Evolutionary conservation across 2,329 filamentous ascomycete genomes (phyloP).

Genomic region (Fusarium kyushuense): DNA sequence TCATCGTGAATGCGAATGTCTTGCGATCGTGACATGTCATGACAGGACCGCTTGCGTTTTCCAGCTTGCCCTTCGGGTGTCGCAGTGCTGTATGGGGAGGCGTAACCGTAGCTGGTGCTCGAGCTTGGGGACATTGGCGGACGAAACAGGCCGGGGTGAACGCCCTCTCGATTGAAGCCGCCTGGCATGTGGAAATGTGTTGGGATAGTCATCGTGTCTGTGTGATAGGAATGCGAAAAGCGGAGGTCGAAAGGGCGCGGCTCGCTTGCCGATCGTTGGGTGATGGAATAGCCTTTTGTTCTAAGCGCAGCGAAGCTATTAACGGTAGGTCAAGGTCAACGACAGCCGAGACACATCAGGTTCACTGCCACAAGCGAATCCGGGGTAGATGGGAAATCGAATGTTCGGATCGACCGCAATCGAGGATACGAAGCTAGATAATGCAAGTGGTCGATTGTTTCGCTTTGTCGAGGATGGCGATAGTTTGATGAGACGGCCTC

Average conservation of each 20-base stretch:
- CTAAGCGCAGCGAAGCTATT: conserved; percentile 25
- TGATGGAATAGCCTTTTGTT: conserved; percentile 17
- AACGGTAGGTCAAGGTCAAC: conserved; percentile 35
- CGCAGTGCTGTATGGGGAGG: conserved; percentile 37
- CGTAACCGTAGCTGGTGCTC: conserved; percentile 55
- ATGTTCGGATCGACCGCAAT: conserved; percentile 25
- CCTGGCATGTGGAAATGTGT: conserved; percentile 54
- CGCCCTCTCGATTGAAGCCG: conserved; percentile 52
- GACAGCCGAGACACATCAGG: conserved; percentile 48
- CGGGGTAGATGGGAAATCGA: conserved; percentile 20
- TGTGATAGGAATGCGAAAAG: conserved; percentile 16
- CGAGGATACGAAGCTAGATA: background rate
- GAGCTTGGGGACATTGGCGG: conserved; percentile 59
- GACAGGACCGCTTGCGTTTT: conserved; percentile 62
- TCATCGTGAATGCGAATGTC: conserved; percentile 41
- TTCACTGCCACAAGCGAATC: conserved; percentile 29
- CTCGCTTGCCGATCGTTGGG: conserved; percentile 9
- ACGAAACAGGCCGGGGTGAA: conserved; percentile 62
- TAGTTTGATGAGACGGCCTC: conserved; percentile 16
- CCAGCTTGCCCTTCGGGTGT: conserved; percentile 44
- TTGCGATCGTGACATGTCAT: conserved; percentile 48
- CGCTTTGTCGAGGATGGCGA: conserved; percentile 8
- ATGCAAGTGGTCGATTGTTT: background rate
- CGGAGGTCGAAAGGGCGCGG: conserved; percentile 6
- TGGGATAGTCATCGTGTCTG: conserved; percentile 45